Evolutionary conservation across 257 asterid species (phyloP), one percentile per base, ranked within the genome.

Genomic region (Handroanthus guayacan): DNA sequence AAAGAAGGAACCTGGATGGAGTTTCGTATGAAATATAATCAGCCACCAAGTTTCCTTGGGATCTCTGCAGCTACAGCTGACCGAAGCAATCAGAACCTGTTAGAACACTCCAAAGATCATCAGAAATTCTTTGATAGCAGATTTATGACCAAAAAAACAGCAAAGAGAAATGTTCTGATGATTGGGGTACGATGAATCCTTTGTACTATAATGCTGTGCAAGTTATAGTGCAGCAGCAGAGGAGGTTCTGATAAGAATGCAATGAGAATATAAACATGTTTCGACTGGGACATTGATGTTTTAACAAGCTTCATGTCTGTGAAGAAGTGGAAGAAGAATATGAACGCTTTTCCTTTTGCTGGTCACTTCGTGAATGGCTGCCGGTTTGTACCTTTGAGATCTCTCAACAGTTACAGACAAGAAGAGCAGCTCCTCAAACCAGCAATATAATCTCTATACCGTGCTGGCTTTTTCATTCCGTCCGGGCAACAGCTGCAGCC

Each of bases 1-100:
- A 20, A 74, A 18, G 77, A 89, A 87, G 82, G 90, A 89, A 60
- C 84, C 90, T 37, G 96, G 97, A 17, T 90, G 93, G 97, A 94
- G 98, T 82, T 86, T 62, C 25, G 67, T 90, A 55, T 89, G 84
- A 87, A 66, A 73, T 57, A 36, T 54, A 51, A 57, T 50, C 54
- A 20, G 60, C 12, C 34, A 43, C 12, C 34, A 43, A 0, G 16
- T 63, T 17, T 9, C 12, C 12, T 13, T 41, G 8, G 45, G 45
- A 41, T 41, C 8, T 2, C 45, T 41, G 6, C 45, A 5, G 5
- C 6, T 8, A 4, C 8, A 8, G 8, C 45, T 4, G 8, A 41
- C 5, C 8, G 3, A 41, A 41, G 45, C 45, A 41, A 8, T 41
- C 6, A 41, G 31, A 41, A 41, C 45, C 45, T 41, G 45, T 41